phyloP scores from a whole-genome alignment of 2,329 filamentous ascomycete species.

The Shiraia bambusicola region DNA sequence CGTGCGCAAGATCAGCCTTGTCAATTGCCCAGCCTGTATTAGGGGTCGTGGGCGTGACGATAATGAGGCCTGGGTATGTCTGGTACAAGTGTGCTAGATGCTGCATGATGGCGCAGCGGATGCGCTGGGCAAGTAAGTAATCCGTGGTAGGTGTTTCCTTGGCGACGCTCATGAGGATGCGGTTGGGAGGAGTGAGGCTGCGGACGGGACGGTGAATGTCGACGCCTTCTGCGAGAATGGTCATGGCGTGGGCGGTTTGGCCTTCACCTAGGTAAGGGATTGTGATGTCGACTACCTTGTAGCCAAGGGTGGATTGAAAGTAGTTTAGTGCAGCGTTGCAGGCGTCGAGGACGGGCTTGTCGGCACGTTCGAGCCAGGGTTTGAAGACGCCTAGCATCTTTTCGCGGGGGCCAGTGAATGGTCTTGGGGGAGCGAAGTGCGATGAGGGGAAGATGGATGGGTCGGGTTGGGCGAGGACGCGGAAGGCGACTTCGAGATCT shows the following conservation, averaged over 20 bases:
- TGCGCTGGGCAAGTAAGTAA: constrained; percentile 69
- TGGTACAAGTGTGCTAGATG: constrained; percentile 73
- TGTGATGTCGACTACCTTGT: constrained; percentile 60
- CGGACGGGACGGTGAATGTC: constrained; percentile 52
- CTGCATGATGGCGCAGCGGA: constrained; percentile 76
- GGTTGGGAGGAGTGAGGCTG: constrained; percentile 66
- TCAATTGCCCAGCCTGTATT: constrained; percentile 74
- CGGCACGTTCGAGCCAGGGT: constrained; percentile 69
- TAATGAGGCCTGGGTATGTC: constrained; percentile 70
- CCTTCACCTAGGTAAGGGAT: constrained; percentile 70
- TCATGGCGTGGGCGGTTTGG: constrained; percentile 74
- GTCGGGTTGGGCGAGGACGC: constrained; percentile 73
- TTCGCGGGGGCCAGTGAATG: constrained; percentile 43
- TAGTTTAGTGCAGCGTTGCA: constrained; percentile 65
- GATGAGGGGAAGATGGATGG: constrained; percentile 61
- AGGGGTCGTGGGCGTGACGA: constrained; percentile 77
- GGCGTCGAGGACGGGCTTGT: constrained; percentile 61
- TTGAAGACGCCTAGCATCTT: constrained; percentile 71
- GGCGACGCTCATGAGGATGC: constrained; percentile 67
- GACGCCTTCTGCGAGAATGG: constrained; percentile 72
- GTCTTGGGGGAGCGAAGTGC: constrained; percentile 60
- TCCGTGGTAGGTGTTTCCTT: constrained; percentile 67
- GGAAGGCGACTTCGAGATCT: constrained; percentile 81
- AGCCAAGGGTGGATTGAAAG: constrained; percentile 56
- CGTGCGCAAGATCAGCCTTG: constrained; percentile 60